These are phyloP conservation scores for Hypoxylon sp. DNA, from an alignment of 2,329 filamentous ascomycete species.

Conservation along the genomic window DNA sequence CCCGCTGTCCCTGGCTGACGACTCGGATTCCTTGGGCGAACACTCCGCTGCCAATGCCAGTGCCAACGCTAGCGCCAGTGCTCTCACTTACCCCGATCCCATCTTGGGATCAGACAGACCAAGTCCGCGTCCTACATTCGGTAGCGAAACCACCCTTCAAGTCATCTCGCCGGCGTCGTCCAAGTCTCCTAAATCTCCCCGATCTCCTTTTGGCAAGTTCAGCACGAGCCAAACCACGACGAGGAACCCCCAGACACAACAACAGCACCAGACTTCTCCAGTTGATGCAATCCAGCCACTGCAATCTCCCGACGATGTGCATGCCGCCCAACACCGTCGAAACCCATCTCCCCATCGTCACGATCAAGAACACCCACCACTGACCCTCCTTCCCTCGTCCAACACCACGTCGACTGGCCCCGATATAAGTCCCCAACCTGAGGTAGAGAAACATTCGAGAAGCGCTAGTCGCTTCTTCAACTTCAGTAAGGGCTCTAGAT, in stretches of 20 bases:
- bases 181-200: slow-evolving; percentile 50
- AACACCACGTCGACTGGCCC: slow-evolving; percentile 36
- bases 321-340: slow-evolving; percentile 40
- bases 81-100: slow-evolving; percentile 42
- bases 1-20: slow-evolving; percentile 65
- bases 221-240: slow-evolving; percentile 36
- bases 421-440: slow-evolving; percentile 38
- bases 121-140: slow-evolving; percentile 42
- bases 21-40: slow-evolving; percentile 51
- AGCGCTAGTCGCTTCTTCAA: slow-evolving; percentile 51
- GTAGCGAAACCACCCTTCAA: slow-evolving; percentile 44
- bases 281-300: slow-evolving; percentile 33
- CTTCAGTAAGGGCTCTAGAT: slow-evolving; percentile 47
- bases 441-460: slow-evolving; percentile 50
- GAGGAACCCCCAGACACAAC: slow-evolving; percentile 42
- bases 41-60: slow-evolving; percentile 44
- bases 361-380: slow-evolving; percentile 37
- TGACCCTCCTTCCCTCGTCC: slow-evolving; percentile 36
- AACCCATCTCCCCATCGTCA: slow-evolving; percentile 37
- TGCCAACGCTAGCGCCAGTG: slow-evolving; percentile 26
- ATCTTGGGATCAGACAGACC: slow-evolving; percentile 42
- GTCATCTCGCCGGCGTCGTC: slow-evolving; percentile 46
- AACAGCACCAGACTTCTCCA: slow-evolving; percentile 28
- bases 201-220: slow-evolving; percentile 51
- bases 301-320: slow-evolving; percentile 46